These are phyloP conservation scores for Sambucus nigra DNA, from an alignment of 129 eudicot genomes.

Conservation along the genomic window DNA sequence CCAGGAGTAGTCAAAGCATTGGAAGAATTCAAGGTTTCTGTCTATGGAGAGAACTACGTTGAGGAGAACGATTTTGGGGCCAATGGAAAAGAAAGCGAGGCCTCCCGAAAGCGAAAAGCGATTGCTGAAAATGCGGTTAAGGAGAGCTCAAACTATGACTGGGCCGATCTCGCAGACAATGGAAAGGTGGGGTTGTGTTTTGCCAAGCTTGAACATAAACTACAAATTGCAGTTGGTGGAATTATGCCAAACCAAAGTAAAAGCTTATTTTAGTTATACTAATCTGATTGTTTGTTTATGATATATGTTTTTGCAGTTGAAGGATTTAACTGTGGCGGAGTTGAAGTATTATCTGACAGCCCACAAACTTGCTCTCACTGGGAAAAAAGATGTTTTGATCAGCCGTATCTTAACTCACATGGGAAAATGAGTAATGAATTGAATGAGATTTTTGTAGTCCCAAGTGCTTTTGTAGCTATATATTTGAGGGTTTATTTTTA, in stretches of 20 bases:
- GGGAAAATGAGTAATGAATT: conserved; percentile 43
- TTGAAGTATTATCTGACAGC: conserved; percentile 63
- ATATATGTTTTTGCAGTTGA: conserved; percentile 50
- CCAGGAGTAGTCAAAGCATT: conserved; percentile 78
- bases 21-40: conserved; percentile 85
- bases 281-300: neutral
- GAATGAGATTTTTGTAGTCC: neutral
- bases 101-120: conserved; percentile 63
- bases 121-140: conserved; percentile 45
- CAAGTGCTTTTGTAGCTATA: neutral
- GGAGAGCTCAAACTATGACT: conserved; percentile 56
- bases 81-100: conserved; percentile 32
- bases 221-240: too few relatives aligned
- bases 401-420: conserved; percentile 74
- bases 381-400: conserved; percentile 66
- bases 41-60: conserved; percentile 66
- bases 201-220: too few relatives aligned
- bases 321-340: conserved; percentile 69
- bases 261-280: too few relatives aligned
- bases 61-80: conserved; percentile 30
- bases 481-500: too few relatives aligned
- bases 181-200: conserved; percentile 51
- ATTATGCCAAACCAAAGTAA: too few relatives aligned
- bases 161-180: conserved; percentile 85
- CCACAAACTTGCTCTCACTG: conserved; percentile 61